Evolutionary conservation across 805 yeast genomes (phyloP).

Genomic region (Tetrapisispora iriomotensis): DNA sequence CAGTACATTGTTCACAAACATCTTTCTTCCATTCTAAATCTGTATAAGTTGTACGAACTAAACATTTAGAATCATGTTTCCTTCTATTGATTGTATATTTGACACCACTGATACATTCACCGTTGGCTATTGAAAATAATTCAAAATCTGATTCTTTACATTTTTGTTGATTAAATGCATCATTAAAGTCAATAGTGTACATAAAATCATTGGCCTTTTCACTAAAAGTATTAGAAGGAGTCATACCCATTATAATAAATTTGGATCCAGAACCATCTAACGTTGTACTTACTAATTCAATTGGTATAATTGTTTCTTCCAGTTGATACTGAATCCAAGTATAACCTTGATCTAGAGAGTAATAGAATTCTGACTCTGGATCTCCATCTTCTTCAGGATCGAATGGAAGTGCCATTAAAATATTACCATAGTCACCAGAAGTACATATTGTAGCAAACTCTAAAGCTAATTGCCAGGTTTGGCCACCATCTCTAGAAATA

Average conservation of each 20-base stretch:
- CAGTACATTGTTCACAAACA: conserved; percentile 51
- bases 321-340: conserved; percentile 49
- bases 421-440: conserved; percentile 72
- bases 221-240: conserved; percentile 6
- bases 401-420: conserved; percentile 51
- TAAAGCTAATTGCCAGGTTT: conserved; percentile 52
- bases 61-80: conserved; percentile 54
- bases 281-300: conserved; percentile 39
- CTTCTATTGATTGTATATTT: conserved; percentile 55
- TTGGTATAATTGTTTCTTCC: conserved; percentile 35
- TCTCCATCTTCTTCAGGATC: conserved; percentile 29
- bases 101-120: conserved; percentile 58
- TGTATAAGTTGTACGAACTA: conserved; percentile 29
- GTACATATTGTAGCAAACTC: conserved; percentile 45
- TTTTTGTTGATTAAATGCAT: conserved; percentile 38
- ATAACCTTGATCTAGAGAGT: conserved; percentile 64
- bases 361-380: conserved; percentile 33
- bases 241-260: conserved; percentile 42
- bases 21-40: conserved; percentile 37
- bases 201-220: conserved; percentile 3
- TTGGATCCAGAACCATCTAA: conserved; percentile 61
- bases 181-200: conserved; percentile 43
- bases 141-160: conserved; percentile 52
- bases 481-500: conserved; percentile 68
- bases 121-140: conserved; percentile 36